Evolutionary conservation across 2,329 filamentous ascomycete species (phyloP).

Genomic region (Fusarium illudens): DNA sequence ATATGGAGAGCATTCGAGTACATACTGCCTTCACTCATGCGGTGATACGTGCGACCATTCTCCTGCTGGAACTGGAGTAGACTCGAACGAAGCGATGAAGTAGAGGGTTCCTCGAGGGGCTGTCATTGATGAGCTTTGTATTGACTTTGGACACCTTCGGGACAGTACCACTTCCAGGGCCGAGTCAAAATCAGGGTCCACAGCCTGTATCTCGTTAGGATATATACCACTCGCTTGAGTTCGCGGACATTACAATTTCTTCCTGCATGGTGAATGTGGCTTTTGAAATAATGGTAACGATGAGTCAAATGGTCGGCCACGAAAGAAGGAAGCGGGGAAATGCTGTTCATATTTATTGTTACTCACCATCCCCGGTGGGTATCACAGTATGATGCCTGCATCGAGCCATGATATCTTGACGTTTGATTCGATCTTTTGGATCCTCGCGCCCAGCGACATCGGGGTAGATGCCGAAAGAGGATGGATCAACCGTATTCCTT

Average conservation of each 20-base stretch:
- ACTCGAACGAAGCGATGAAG: conserved; percentile 17
- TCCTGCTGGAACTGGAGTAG: conserved; percentile 19
- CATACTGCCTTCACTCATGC: conserved; percentile 25
- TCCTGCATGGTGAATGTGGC: neutral
- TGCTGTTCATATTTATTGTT: neutral
- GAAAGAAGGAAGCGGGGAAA: neutral
- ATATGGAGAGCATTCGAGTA: accelerated
- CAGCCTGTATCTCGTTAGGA: neutral
- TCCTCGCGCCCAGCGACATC: neutral
- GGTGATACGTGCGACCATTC: conserved; percentile 25
- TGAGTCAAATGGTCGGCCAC: neutral
- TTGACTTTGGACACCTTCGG: too few species aligned
- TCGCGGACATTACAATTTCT: neutral
- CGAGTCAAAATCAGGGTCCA: conserved; percentile 17
- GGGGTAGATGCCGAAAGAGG: neutral
- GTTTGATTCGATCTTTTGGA: conserved; percentile 6
- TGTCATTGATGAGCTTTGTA: neutral
- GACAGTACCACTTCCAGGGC: conserved; percentile 14
- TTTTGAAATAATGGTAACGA: neutral
- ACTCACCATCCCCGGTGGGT: neutral
- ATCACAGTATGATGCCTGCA: neutral
- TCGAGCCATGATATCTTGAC: neutral
- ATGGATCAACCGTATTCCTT: neutral
- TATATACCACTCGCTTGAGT: neutral
- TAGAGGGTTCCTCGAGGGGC: conserved; percentile 21